A percentile compares a stretch with the other conserved stretches of the same genome.
phyloP scores from a whole-genome alignment of 2,329 filamentous ascomycete species.

The Davidsoniella australis region DNA sequence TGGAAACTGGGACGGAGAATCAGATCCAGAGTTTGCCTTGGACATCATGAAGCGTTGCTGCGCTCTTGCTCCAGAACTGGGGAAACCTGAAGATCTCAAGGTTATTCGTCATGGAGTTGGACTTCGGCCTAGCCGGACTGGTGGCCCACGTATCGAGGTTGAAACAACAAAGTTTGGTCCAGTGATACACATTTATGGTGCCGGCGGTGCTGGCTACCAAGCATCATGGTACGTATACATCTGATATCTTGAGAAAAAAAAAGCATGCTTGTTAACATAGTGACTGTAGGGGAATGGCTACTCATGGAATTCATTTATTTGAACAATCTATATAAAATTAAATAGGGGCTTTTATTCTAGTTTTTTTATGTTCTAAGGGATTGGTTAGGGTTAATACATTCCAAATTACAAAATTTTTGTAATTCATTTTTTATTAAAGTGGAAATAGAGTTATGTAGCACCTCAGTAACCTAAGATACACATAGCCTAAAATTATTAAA shows the following conservation, averaged over 20 bases:
- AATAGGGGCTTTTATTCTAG: too few relatives aligned
- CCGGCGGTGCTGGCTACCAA: slow-evolving; percentile 18
- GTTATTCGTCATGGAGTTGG: slow-evolving; percentile 21
- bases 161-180: slow-evolving; percentile 15
- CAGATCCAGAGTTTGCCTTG: slow-evolving; percentile 18
- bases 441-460: too few relatives aligned
- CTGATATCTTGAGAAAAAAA: neutral
- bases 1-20: slow-evolving; percentile 19
- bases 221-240: slow-evolving; percentile 15
- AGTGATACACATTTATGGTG: slow-evolving; percentile 18
- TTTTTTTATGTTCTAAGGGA: too few relatives aligned
- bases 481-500: too few relatives aligned
- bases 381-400: too few relatives aligned
- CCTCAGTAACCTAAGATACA: too few relatives aligned
- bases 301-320: neutral
- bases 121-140: slow-evolving; percentile 17
- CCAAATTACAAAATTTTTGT: too few relatives aligned
- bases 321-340: too few relatives aligned
- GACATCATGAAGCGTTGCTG: slow-evolving; percentile 21
- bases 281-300: slow-evolving; percentile 18
- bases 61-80: slow-evolving; percentile 20
- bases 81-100: slow-evolving; percentile 19
- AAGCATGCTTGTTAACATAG: neutral
- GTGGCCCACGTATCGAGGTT: slow-evolving; percentile 19
- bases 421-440: too few relatives aligned